Conservation (phyloP, 352 stramenopile species). For the Globisporangium sylvaticum region DNA sequence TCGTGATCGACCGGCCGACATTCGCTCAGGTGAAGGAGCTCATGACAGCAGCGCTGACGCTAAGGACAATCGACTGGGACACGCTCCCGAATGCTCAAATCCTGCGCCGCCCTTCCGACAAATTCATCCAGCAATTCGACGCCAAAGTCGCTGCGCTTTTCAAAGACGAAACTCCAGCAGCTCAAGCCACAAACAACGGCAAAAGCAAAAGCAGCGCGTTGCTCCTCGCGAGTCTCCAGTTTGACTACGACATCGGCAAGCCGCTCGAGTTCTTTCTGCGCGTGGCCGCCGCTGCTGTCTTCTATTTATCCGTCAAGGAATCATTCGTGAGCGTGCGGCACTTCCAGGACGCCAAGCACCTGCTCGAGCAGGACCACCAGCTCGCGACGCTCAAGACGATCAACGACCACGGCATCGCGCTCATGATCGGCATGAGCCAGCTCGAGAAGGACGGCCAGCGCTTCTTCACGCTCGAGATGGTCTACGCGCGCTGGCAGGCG, state of each 20-base stretch:
- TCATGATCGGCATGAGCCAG: slow-evolving; percentile 78
- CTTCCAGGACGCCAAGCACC: slow-evolving; percentile 46
- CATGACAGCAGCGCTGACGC: slow-evolving; percentile 33
- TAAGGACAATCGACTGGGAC: slow-evolving; percentile 33
- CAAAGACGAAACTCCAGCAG: background rate
- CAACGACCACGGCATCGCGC: slow-evolving; percentile 59
- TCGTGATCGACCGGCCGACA: slow-evolving; percentile 56
- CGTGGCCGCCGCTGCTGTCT: slow-evolving; percentile 45
- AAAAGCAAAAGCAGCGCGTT: slow-evolving; percentile 9
- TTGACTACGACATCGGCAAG: slow-evolving; percentile 77
- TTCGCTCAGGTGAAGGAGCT: slow-evolving; percentile 53
- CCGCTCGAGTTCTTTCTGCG: slow-evolving; percentile 62
- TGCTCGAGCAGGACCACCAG: slow-evolving; percentile 71
- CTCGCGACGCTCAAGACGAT: slow-evolving; percentile 66
- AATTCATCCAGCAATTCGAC: slow-evolving; percentile 44
- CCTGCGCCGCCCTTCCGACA: slow-evolving; percentile 15
- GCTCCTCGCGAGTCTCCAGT: slow-evolving; percentile 54
- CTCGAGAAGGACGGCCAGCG: slow-evolving; percentile 59
- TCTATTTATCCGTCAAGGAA: slow-evolving; percentile 32
- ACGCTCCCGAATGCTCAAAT: slow-evolving; percentile 7
- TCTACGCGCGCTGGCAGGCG: slow-evolving; percentile 74
- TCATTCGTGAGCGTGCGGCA: slow-evolving; percentile 40
- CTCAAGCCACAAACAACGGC: background rate
- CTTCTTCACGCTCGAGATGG: slow-evolving; percentile 82
- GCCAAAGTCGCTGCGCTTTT: slow-evolving; percentile 36